phyloP scores from a whole-genome alignment of 495 filamentous ascomycete species.

The Penicillium fimorum region DNA sequence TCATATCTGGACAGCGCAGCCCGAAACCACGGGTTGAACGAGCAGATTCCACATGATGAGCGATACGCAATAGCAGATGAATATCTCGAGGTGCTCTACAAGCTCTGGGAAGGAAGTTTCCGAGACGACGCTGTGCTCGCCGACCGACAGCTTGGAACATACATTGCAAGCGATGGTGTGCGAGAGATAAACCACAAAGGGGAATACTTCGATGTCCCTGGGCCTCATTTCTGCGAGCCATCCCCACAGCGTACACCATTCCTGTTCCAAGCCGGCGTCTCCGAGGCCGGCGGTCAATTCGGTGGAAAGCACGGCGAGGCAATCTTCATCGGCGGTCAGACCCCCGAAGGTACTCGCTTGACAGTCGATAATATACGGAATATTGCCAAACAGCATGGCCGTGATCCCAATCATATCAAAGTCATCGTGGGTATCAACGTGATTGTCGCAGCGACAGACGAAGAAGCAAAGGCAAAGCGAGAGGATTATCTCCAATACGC shows the following conservation, averaged over 20 bases:
- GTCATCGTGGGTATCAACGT: conserved; percentile 45
- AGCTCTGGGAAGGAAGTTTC: conserved; percentile 60
- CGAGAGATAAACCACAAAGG: conserved; percentile 56
- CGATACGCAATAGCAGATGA: conserved; percentile 59
- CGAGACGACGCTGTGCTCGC: conserved; percentile 55
- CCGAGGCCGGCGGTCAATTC: conserved; percentile 51
- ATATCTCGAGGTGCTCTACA: conserved; percentile 60
- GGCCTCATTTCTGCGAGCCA: conserved; percentile 55
- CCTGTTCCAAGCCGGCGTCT: conserved; percentile 56
- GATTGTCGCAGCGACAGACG: conserved; percentile 53
- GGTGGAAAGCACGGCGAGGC: conserved; percentile 59
- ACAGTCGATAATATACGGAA: conserved; percentile 52
- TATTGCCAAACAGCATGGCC: conserved; percentile 41
- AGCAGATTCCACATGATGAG: conserved; percentile 56
- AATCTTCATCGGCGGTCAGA: conserved; percentile 52
- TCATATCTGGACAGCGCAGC: conserved; percentile 59
- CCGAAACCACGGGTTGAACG: conserved; percentile 48
- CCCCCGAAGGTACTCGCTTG: conserved; percentile 40
- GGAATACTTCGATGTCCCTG: conserved; percentile 56
- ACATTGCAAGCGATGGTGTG: conserved; percentile 51
- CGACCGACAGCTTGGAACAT: conserved; percentile 45
- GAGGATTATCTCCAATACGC: conserved; percentile 50
- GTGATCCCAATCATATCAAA: conserved; percentile 53
- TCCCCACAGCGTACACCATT: conserved; percentile 59
- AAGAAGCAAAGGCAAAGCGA: conserved; percentile 53